These are phyloP conservation scores for Ogataea degrootiae DNA, from an alignment of 805 yeast species.

Conservation along the genomic window DNA sequence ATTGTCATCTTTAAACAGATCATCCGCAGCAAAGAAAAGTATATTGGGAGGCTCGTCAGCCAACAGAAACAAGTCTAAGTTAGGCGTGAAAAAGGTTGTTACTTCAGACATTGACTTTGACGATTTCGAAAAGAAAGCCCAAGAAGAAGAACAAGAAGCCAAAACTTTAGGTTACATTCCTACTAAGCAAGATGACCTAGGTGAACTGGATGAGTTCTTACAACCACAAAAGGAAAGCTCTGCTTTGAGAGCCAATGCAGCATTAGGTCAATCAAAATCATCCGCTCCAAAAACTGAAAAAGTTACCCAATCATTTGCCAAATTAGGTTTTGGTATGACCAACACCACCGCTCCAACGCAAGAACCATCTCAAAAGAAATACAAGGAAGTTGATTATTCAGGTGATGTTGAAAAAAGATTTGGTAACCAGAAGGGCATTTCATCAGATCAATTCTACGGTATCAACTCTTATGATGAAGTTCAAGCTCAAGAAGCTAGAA, in stretches of 20 bases:
- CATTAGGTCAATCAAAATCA: conserved; percentile 8
- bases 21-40: conserved; percentile 22
- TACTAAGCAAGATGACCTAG: conserved; percentile 17
- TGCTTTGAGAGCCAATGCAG: conserved; percentile 15
- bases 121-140: conserved; percentile 70
- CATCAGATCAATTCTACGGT: conserved; percentile 93
- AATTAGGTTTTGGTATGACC: conserved; percentile 87
- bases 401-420: conserved; percentile 74
- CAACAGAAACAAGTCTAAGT: conserved; percentile 52
- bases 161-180: conserved; percentile 51
- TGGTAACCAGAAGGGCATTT: conserved; percentile 89
- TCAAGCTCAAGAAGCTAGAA: conserved; percentile 72
- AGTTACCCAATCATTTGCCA: conserved; percentile 69
- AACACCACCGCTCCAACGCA: conserved; percentile 50
- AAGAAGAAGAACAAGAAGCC: conserved; percentile 72
- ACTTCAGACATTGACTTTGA: conserved; percentile 51
- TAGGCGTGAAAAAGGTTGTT: conserved; percentile 53
- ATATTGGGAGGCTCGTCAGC: conserved; percentile 42
- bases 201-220: conserved; percentile 10
- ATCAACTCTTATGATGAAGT: conserved; percentile 77
- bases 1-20: conserved; percentile 12
- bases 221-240: conserved; percentile 13
- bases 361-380: conserved; percentile 19
- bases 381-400: conserved; percentile 46
- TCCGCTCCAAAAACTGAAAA: conserved; percentile 32